A percentile compares a stretch with the other conserved stretches of the same genome.
These are phyloP conservation scores for Lathyrus sativus DNA, from an alignment of 306 rosid species.

Conservation along the genomic window DNA sequence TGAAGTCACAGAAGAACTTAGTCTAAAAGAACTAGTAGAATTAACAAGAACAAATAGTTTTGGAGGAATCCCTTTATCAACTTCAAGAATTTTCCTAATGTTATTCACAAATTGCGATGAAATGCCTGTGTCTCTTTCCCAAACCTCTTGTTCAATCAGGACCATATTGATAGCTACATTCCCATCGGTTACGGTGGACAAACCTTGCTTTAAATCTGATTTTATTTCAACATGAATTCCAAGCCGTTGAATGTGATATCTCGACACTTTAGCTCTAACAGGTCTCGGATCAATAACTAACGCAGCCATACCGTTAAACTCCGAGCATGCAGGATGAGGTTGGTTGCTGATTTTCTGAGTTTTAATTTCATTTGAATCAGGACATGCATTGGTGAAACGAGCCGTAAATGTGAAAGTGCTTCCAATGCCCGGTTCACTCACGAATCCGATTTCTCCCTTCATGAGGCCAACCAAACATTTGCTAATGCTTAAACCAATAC, in stretches of 20 bases:
- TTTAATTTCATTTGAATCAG: conserved; percentile 50
- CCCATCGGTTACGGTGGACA: conserved; percentile 50
- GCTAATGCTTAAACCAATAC: conserved; percentile 97
- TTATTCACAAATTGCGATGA: conserved; percentile 52
- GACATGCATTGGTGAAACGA: conserved; percentile 59
- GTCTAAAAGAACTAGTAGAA: conserved; percentile 53
- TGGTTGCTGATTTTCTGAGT: conserved; percentile 59
- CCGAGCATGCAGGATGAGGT: conserved; percentile 59
- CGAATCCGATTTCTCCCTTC: conserved; percentile 94
- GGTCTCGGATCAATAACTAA: conserved; percentile 74
- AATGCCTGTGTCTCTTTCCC: conserved; percentile 65
- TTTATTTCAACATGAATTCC: conserved; percentile 74
- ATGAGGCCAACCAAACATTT: conserved; percentile 94
- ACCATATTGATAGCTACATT: conserved; percentile 54
- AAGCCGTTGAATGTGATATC: conserved; percentile 85
- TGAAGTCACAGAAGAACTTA: conserved; percentile 39
- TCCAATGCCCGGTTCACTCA: conserved; percentile 78
- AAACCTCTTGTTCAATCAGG: conserved; percentile 78
- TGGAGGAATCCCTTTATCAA: conserved; percentile 49
- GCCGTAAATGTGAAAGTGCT: conserved; percentile 94
- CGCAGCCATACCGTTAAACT: conserved; percentile 78
- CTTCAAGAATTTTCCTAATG: conserved; percentile 39
- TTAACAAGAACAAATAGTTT: conserved; percentile 75
- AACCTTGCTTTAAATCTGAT: conserved; percentile 66
- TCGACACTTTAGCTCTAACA: conserved; percentile 76